Percentiles rank a stretch among this genome's conserved stretches.
These are phyloP conservation scores for Groenewaldozyma sp. DNA, from an alignment of 1,139 yeast genomes.

Conservation along the genomic window DNA sequence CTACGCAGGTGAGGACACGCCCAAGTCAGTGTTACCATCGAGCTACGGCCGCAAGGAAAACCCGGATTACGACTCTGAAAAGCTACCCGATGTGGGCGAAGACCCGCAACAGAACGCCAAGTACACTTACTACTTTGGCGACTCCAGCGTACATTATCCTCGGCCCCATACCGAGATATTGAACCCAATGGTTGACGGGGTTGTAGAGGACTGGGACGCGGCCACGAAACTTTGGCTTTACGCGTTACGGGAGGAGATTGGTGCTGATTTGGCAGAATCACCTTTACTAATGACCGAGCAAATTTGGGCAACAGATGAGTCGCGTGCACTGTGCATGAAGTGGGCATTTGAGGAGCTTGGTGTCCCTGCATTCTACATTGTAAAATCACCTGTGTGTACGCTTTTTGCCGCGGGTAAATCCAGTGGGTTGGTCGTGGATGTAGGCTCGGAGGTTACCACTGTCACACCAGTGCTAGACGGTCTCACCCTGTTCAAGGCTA, in stretches of 20 bases:
- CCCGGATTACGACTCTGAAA: slow-evolving; percentile 16
- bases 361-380: slow-evolving; percentile 80
- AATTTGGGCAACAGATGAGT: slow-evolving; percentile 66
- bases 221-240: slow-evolving; percentile 32
- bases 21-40: slow-evolving; percentile 68
- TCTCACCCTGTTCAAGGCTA: slow-evolving; percentile 54
- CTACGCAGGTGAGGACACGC: slow-evolving; percentile 90
- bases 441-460: slow-evolving; percentile 77
- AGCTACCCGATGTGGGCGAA: slow-evolving; percentile 12
- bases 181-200: slow-evolving; percentile 32
- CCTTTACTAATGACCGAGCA: slow-evolving; percentile 80
- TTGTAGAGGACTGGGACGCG: slow-evolving; percentile 37
- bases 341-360: slow-evolving; percentile 61
- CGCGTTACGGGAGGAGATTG: slow-evolving; percentile 33
- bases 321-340: slow-evolving; percentile 68
- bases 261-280: slow-evolving; percentile 53
- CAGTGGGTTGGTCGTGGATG: slow-evolving; percentile 83
- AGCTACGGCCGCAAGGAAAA: slow-evolving; percentile 21
- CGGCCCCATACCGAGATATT: slow-evolving; percentile 27
- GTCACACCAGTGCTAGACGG: slow-evolving; percentile 96
- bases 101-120: slow-evolving; percentile 6
- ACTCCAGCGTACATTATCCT: slow-evolving; percentile 25
- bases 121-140: slow-evolving; percentile 23
- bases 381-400: slow-evolving; percentile 80
- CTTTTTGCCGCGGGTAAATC: slow-evolving; percentile 93